Evolutionary conservation across 2,329 filamentous ascomycete genomes (phyloP).

Genomic region (Colletotrichum horii): DNA sequence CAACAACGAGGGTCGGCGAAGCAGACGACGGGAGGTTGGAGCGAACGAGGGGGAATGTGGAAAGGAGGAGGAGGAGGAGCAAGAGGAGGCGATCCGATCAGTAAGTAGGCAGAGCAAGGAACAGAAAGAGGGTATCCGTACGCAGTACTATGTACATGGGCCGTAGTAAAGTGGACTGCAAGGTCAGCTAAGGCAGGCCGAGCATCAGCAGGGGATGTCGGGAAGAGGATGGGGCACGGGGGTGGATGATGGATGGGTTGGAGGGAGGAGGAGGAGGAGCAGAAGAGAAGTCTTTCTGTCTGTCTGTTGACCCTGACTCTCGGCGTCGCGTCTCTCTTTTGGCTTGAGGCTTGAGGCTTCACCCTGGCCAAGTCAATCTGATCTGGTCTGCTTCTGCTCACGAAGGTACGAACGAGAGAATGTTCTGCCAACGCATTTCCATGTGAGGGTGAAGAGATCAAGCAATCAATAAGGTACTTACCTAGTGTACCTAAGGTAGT

Average conservation of each 20-base stretch:
- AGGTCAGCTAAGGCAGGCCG: conserved; percentile 2
- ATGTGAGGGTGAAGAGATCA: not conserved
- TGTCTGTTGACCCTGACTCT: not conserved
- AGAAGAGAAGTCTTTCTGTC: not conserved
- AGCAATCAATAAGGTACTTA: not conserved
- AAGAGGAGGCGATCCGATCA: conserved; percentile 17
- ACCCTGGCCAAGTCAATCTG: not conserved
- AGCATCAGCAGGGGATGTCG: not conserved
- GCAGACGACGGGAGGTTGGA: conserved; percentile 19
- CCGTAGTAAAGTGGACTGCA: not conserved
- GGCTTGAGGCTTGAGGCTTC: not conserved
- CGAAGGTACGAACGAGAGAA: not conserved
- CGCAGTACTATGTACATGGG: not conserved
- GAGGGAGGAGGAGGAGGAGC: not conserved
- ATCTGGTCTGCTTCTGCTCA: not conserved
- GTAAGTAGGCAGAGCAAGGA: conserved; percentile 1
- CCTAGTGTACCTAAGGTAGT: no score
- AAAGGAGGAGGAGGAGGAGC: conserved; percentile 20
- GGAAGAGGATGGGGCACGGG: not conserved
- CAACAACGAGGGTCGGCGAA: conserved; percentile 17
- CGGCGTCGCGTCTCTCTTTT: not conserved
- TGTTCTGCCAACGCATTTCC: not conserved
- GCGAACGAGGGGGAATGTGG: conserved; percentile 19
- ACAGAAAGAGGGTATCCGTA: not conserved
- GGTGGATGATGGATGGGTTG: not conserved